These are phyloP conservation scores for Tylopilus rubrobrunneus DNA, from an alignment of 768 basidiomycete genomes.

Conservation along the genomic window DNA sequence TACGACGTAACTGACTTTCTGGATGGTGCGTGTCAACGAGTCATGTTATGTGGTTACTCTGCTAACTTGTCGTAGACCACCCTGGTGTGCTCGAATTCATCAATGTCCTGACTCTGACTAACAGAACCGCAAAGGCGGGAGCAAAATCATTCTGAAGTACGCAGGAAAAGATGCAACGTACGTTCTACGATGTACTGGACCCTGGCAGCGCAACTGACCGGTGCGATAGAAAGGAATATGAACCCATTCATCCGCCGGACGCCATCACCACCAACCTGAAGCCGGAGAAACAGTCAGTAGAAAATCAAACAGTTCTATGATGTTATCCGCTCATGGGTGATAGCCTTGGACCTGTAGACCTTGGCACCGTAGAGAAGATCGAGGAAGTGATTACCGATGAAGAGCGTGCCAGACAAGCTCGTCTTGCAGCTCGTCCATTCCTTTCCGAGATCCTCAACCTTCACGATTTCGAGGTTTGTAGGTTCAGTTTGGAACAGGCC, in stretches of 20 bases:
- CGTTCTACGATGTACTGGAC: slow-evolving; percentile 22
- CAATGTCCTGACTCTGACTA: not conserved
- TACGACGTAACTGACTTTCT: slow-evolving; percentile 81
- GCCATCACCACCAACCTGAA: slow-evolving; percentile 75
- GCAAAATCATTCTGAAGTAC: slow-evolving; percentile 81
- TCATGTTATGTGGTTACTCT: not conserved
- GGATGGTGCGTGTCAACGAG: slow-evolving; percentile 43
- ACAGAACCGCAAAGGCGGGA: slow-evolving; percentile 51
- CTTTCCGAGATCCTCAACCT: slow-evolving; percentile 80
- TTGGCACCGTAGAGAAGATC: slow-evolving; percentile 58
- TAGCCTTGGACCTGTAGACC: slow-evolving; percentile 72
- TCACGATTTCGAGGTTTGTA: slow-evolving; percentile 86
- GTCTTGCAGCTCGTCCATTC: slow-evolving; percentile 61
- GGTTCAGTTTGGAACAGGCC: not conserved
- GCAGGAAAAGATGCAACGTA: slow-evolving; percentile 89
- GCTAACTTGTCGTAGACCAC: slow-evolving; percentile 43
- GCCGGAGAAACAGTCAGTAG: slow-evolving; percentile 74
- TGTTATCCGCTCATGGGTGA: slow-evolving; percentile 3
- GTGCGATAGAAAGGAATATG: slow-evolving; percentile 62
- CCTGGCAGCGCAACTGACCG: not conserved
- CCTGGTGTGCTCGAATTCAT: slow-evolving; percentile 43
- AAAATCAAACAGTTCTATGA: no score
- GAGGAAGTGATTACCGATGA: slow-evolving; percentile 62
- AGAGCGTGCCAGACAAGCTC: slow-evolving; percentile 65
- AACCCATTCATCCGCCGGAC: slow-evolving; percentile 85